Base-by-base conservation (phyloP, 768 basidiomycete genomes). In the Mycena leptocephala region DNA sequence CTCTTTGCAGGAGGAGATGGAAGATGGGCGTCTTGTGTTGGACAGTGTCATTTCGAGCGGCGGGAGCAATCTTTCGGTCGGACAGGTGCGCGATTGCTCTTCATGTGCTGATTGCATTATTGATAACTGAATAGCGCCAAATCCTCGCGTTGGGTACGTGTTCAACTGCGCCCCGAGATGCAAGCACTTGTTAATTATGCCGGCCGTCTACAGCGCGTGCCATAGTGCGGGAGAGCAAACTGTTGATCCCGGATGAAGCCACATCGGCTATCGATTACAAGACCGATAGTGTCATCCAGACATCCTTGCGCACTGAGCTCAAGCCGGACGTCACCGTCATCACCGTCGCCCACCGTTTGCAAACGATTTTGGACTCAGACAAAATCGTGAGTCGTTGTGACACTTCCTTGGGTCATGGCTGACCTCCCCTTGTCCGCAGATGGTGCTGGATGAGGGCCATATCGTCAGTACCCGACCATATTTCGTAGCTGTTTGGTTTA, bases 261-360 rank as follows among this genome's bases (percentile, higher is more conserved):
- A 92, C 91, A 63, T 89, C 92, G 71, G 77, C 74, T 22, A 75
- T 78, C 46, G 91, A 92, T 80, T 90, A 92, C 73, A 90, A 89
- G 55, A 93, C 94, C 46, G 94, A 94, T 70, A 86, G 90, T 28
- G 92, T 93, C 82, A 94, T 95, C 73, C 93, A 94, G 79, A 84
- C 88, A 58, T 92, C 93, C 5, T 92, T 94, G 56, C 84, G 92
- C 20, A 88, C 90, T 62, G 92, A 95, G 77, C 93, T 95, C 80
- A 87, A 86, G 26, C 85, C 89, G 43, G 91, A 90, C 41, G 84
- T 92, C 22, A 90, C 89, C 0, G 80, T 93, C 33, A 82, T 94
- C 70, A 92, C 90, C 79, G 87, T 91, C 46, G 89, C 90, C 0
- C 90, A 91, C 76, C 85, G 92, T 46, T 81, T 93, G 67, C 85